Conservation (phyloP, 148 eudicot species). For the Euryodendron excelsum region DNA sequence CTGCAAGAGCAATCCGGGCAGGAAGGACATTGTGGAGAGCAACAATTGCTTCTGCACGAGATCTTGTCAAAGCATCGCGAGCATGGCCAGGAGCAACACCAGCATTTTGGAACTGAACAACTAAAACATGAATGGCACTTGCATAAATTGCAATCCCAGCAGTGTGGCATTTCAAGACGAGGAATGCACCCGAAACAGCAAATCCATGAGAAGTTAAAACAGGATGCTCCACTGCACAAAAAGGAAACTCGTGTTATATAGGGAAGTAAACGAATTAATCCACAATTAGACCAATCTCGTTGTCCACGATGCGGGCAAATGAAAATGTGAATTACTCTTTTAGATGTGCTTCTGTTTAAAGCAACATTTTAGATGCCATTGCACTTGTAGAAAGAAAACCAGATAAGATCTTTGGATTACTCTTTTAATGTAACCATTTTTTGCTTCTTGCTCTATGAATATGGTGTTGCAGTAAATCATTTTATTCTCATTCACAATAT, state of each 20-base stretch:
- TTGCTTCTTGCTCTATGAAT: not conserved
- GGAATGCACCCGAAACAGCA: constrained; percentile 53
- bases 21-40: constrained; percentile 24
- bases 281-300: not conserved
- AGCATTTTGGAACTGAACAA: constrained; percentile 19
- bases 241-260: not conserved
- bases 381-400: no score
- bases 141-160: constrained; percentile 28
- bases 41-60: constrained; percentile 37
- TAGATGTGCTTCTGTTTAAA: no score
- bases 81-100: constrained; percentile 37
- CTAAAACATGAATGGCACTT: constrained; percentile 3
- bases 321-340: no score
- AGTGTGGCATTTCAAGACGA: constrained; percentile 29
- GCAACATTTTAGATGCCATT: no score
- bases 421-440: no score
- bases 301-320: no score
- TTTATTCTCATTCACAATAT: not conserved
- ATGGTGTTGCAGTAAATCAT: no score
- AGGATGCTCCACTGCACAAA: constrained; percentile 55
- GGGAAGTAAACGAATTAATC: not conserved
- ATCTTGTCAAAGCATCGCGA: constrained; percentile 32
- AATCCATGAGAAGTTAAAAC: constrained; percentile 47
- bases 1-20: constrained; percentile 32
- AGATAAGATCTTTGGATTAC: no score